Evolutionary conservation across 768 basidiomycete genomes (phyloP).

Genomic region (Boletus fagicola): DNA sequence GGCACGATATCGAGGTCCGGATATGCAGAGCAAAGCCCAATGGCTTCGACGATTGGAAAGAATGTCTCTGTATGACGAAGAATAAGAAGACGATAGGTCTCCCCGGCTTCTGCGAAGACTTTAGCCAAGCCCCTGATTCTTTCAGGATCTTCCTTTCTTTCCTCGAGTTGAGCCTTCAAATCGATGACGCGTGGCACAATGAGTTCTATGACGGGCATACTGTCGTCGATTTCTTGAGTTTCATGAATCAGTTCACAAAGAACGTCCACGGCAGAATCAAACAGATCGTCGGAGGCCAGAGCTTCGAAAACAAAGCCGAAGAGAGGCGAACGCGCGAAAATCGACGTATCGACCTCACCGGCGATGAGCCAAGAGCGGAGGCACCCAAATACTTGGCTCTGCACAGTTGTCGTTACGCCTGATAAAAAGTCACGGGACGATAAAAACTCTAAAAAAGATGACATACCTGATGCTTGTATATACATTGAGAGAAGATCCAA

Average conservation of each 20-base stretch:
- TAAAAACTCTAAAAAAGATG: background rate
- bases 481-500: constrained; percentile 84
- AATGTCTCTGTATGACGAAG: constrained; percentile 89
- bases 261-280: constrained; percentile 89
- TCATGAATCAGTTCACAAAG: constrained; percentile 96
- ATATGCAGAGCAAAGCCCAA: constrained; percentile 90
- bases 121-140: constrained; percentile 86
- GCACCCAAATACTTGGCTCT: constrained; percentile 79
- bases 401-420: constrained; percentile 83
- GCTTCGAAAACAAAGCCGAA: constrained; percentile 84
- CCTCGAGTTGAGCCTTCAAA: constrained; percentile 59
- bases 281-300: constrained; percentile 79
- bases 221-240: constrained; percentile 95
- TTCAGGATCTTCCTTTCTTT: constrained; percentile 75
- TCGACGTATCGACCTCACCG: constrained; percentile 69
- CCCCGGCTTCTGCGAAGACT: constrained; percentile 96
- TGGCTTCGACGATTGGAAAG: constrained; percentile 93
- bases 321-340: constrained; percentile 73
- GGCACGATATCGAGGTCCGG: constrained; percentile 93
- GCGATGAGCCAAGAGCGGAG: constrained; percentile 85
- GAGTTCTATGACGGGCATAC: constrained; percentile 82
- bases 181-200: constrained; percentile 86
- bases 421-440: background rate
- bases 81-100: constrained; percentile 88
- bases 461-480: constrained; percentile 79